Evolutionary conservation across 164 flowering plant genomes (phyloP), one percentile per base, ranked within the genome.

Genomic region (Liriodendron chinense): DNA sequence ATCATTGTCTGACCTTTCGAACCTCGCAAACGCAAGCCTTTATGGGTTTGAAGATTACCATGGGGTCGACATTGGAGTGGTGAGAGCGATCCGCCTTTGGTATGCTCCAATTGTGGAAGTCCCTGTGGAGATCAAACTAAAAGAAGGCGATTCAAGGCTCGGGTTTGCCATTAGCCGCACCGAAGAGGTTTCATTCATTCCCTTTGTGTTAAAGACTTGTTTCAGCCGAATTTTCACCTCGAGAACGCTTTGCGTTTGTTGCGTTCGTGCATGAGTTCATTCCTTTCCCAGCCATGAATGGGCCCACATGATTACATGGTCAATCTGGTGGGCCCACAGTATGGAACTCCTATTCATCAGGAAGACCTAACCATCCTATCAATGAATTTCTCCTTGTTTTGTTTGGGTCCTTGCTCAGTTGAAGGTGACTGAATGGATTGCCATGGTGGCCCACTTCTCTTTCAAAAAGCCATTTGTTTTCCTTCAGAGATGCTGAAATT

Each of bases 41-140:
- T 95, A 95, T 73, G 99, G 99, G 3, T 95, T 95, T 66, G 99
- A 95, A 83, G 99, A 95, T 76, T 95, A 95, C 85, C 99, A 95
- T 75, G 99, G 99, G 5, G 92, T 95, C 12, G 99, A 95, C 82
- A 90, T 95, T 34, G 99, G 99, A 62, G 92, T 93, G 1, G 97
- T 95, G 62, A 86, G 98, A 81, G 93, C 98, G 9, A 93, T 92
- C 77, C 97, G 99, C 34, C 87, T 95, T 16, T 95, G 99, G 99
- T 95, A 86, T 75, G 87, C 97, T 70, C 94, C 99, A 1, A 75
- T 89, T 12, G 93, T 81, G 1, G 99, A 95, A 72, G 56, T 84
- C 14, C 72, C 92, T 0, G 75, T 93, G 12, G 96, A 93, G 80
- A 88, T 95, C 75, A 88, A 81, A 69, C 77, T 93, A 23, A 78